phyloP scores from a whole-genome alignment of 768 basidiomycete species.

The Boletales sp. region DNA sequence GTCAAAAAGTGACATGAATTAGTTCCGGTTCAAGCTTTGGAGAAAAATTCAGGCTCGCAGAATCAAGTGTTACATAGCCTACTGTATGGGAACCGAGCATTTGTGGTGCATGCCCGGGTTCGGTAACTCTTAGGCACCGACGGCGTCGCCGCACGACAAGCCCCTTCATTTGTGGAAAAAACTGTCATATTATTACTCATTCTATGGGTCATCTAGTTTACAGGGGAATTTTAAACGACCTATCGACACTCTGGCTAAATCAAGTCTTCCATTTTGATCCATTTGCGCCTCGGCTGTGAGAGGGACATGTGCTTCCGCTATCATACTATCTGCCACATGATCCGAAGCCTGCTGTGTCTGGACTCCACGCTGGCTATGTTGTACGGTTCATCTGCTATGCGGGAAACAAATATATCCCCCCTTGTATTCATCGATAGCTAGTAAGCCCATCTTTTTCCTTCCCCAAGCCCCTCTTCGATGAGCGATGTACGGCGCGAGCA shows the following conservation, averaged over 20 bases:
- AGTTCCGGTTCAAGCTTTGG: no score
- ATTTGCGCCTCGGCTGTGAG: not conserved
- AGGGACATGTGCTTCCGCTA: not conserved
- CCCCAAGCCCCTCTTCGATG: not conserved
- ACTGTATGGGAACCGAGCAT: not conserved
- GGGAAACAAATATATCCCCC: no score
- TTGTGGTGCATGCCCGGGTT: not conserved
- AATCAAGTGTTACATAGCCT: no score
- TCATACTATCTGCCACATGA: not conserved
- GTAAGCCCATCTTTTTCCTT: no score
- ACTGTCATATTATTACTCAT: not conserved
- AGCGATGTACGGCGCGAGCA: slow-evolving; percentile 6
- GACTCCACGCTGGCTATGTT: not conserved
- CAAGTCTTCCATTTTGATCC: not conserved
- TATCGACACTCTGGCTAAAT: no score
- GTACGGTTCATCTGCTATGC: not conserved
- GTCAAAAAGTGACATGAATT: no score
- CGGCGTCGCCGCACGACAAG: not conserved
- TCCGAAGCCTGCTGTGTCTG: not conserved
- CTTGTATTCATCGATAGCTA: no score
- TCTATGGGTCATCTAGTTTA: not conserved
- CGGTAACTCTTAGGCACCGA: not conserved
- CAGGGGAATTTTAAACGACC: not conserved
- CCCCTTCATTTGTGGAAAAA: not conserved
- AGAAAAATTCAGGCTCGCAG: no score